These are phyloP conservation scores for Aurifilum marmelostoma DNA, from an alignment of 2,329 filamentous ascomycete species.

Conservation along the genomic window DNA sequence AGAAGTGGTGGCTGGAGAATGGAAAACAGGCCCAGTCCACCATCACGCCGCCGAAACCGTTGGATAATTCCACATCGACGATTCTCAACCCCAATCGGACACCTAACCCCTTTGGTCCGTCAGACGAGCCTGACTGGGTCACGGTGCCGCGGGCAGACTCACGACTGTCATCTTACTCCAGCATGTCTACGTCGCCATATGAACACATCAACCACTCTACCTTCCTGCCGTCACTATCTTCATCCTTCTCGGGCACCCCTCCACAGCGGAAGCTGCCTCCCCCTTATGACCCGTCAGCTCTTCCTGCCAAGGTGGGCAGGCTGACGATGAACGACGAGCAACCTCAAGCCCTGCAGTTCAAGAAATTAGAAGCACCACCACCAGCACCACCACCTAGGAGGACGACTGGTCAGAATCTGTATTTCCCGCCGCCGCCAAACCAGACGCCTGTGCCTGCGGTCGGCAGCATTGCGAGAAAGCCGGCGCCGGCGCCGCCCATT, in stretches of 20 bases:
- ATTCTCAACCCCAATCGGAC: slow-evolving; percentile 73
- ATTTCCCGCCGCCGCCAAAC: slow-evolving; percentile 29
- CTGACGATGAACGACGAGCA: slow-evolving; percentile 48
- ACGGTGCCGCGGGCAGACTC: slow-evolving; percentile 60
- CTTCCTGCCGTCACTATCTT: slow-evolving; percentile 49
- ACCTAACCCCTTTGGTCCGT: slow-evolving; percentile 79
- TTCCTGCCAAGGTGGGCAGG: slow-evolving; percentile 52
- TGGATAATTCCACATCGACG: slow-evolving; percentile 53
- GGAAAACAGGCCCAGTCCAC: slow-evolving; percentile 75
- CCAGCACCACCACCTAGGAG: slow-evolving; percentile 53
- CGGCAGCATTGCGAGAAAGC: slow-evolving; percentile 32
- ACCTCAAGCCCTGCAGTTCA: slow-evolving; percentile 32
- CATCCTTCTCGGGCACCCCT: slow-evolving; percentile 48
- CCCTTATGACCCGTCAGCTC: slow-evolving; percentile 50
- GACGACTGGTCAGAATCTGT: slow-evolving; percentile 36
- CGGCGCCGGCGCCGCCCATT: slow-evolving; percentile 34
- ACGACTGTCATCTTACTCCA: slow-evolving; percentile 57
- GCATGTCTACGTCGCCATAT: slow-evolving; percentile 62
- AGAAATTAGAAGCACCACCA: slow-evolving; percentile 43
- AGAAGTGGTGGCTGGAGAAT: slow-evolving; percentile 73
- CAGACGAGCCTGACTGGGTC: slow-evolving; percentile 84
- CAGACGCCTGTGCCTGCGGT: slow-evolving; percentile 28
- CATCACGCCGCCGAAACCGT: slow-evolving; percentile 63
- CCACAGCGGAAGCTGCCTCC: slow-evolving; percentile 56
- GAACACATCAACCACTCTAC: slow-evolving; percentile 59